phyloP scores from a whole-genome alignment of 306 rosid genomes.

The Casuarina glauca region DNA sequence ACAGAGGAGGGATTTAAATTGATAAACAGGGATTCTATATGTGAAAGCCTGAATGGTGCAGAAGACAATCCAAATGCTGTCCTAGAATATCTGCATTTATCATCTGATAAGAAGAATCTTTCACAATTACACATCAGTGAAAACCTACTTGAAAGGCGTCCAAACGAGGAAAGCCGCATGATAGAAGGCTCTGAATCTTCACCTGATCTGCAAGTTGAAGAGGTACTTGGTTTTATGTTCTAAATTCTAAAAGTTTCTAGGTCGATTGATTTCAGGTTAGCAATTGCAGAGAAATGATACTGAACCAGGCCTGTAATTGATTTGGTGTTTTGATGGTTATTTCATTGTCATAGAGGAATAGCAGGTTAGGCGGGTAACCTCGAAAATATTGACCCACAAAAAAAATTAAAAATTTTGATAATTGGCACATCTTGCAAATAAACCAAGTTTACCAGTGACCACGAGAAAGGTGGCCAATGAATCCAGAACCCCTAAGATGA shows the following conservation, averaged over 20 bases:
- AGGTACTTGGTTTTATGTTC: constrained; percentile 52
- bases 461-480: constrained; percentile 4
- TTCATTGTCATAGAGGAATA: constrained; percentile 18
- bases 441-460: neutral
- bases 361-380: neutral
- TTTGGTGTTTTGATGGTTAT: constrained; percentile 11
- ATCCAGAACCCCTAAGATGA: neutral
- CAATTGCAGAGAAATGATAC: constrained; percentile 2
- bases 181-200: constrained; percentile 38
- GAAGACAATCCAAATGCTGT: constrained; percentile 34
- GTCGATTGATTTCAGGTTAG: constrained; percentile 3
- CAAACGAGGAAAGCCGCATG: constrained; percentile 29
- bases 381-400: neutral
- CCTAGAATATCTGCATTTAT: constrained; percentile 37
- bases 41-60: constrained; percentile 32
- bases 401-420: neutral
- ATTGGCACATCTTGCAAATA: constrained; percentile 5
- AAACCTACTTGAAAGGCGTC: constrained; percentile 29
- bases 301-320: constrained; percentile 4
- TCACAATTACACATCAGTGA: constrained; percentile 16
- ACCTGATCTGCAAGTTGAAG: constrained; percentile 35
- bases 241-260: constrained; percentile 10
- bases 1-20: constrained; percentile 37
- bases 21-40: constrained; percentile 22
- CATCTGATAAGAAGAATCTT: constrained; percentile 34